Conservation (phyloP, 225 moss, liverwort and hornwort species). For the Lunularia cruciata region DNA sequence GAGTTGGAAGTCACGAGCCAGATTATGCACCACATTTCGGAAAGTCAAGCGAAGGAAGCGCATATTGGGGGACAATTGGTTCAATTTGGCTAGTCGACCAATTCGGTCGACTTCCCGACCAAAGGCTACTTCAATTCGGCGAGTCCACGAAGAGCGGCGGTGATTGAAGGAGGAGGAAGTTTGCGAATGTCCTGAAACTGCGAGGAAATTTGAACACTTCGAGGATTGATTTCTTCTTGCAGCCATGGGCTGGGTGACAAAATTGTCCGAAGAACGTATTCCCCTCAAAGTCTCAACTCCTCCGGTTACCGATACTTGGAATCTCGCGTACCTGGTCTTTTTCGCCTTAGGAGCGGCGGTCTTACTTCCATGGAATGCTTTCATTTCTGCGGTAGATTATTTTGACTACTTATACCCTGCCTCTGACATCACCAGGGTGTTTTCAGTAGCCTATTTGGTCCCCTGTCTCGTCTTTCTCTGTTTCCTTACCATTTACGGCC, state of each 20-base stretch:
- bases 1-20: too few species aligned
- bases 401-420: conserved; percentile 70
- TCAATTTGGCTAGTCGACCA: too few species aligned
- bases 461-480: conserved; percentile 53
- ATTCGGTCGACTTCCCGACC: too few species aligned
- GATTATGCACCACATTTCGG: too few species aligned
- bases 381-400: conserved; percentile 81
- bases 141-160: too few species aligned
- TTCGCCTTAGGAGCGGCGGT: conserved; percentile 65
- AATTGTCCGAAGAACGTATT: not conserved
- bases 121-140: too few species aligned
- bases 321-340: conserved; percentile 61
- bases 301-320: conserved; percentile 53
- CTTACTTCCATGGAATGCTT: conserved; percentile 78
- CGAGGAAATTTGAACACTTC: too few species aligned
- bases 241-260: conserved; percentile 5
- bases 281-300: not conserved
- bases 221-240: too few species aligned
- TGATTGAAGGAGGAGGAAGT: too few species aligned
- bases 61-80: too few species aligned
- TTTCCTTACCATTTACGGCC: conserved; percentile 59
- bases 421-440: conserved; percentile 69
- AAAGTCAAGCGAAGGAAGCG: too few species aligned
- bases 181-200: too few species aligned
- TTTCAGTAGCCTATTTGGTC: conserved; percentile 71